phyloP scores from a whole-genome alignment of 495 filamentous ascomycete species.

The Penicillium flavigenum region DNA sequence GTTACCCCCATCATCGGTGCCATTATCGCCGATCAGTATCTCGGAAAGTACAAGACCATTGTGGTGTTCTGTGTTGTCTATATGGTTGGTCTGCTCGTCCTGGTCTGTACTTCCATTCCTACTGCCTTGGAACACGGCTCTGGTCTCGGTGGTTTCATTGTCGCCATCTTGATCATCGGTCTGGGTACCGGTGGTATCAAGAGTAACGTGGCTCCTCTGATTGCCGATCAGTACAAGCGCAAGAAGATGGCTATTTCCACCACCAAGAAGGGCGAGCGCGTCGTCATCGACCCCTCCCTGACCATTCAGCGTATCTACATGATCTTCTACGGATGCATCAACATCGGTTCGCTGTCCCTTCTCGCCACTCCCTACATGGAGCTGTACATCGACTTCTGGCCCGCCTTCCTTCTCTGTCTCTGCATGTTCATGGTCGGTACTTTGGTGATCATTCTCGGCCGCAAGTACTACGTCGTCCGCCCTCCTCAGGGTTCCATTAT shows the following conservation, averaged over 20 bases:
- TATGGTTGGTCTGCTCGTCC: constrained; percentile 47
- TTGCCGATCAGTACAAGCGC: constrained; percentile 73
- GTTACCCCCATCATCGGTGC: constrained; percentile 59
- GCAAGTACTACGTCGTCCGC: constrained; percentile 59
- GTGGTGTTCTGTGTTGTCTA: constrained; percentile 53
- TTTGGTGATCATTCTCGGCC: constrained; percentile 50
- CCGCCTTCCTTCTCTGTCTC: constrained; percentile 68
- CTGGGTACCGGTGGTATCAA: constrained; percentile 72
- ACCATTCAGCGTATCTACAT: constrained; percentile 75
- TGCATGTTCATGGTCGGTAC: constrained; percentile 59
- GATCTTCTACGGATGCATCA: constrained; percentile 75
- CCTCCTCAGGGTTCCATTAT: constrained; percentile 65
- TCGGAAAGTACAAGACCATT: constrained; percentile 71
- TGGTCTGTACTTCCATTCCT: constrained; percentile 52
- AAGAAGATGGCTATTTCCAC: constrained; percentile 56
- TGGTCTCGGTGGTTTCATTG: constrained; percentile 51
- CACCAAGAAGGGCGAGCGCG: constrained; percentile 64
- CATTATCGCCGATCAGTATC: constrained; percentile 63
- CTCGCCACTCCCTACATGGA: constrained; percentile 68
- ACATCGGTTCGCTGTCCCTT: constrained; percentile 67
- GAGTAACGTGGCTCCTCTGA: constrained; percentile 58
- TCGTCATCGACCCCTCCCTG: constrained; percentile 72
- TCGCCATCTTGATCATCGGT: constrained; percentile 47
- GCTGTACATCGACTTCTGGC: constrained; percentile 68
- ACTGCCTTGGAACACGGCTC: constrained; percentile 44